Conservation (phyloP, 768 basidiomycete genomes). For the Leccinum arenicola region DNA sequence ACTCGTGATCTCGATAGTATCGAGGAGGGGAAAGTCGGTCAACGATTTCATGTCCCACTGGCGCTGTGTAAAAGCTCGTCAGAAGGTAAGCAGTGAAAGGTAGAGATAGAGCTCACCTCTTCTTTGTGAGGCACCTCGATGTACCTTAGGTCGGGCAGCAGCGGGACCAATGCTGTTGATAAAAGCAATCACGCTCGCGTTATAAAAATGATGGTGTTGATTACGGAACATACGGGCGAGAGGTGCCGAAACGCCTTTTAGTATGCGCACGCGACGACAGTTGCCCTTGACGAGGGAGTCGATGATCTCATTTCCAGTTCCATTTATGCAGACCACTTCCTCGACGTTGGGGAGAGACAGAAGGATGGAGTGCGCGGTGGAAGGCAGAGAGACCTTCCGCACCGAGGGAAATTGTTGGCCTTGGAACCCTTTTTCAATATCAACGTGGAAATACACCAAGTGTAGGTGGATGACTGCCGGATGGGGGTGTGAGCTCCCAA, state of each 20-base stretch:
- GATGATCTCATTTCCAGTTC: constrained; percentile 6
- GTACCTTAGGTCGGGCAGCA: constrained; percentile 8
- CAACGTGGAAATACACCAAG: background rate
- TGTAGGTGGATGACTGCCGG: background rate
- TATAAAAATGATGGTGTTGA: background rate
- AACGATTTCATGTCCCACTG: background rate
- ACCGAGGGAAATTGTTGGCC: constrained; percentile 9
- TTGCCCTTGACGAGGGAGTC: constrained; percentile 6
- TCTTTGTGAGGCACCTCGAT: background rate
- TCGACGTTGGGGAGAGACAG: constrained; percentile 10
- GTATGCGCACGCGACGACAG: constrained; percentile 1
- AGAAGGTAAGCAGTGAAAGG: background rate
- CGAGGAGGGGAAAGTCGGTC: background rate
- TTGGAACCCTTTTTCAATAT: constrained; percentile 11
- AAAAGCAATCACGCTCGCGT: background rate
- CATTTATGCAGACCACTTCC: constrained; percentile 8
- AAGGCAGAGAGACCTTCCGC: constrained; percentile 7
- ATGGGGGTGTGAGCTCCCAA: background rate
- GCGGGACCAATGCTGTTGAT: constrained; percentile 4
- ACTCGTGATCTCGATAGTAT: constrained; percentile 3
- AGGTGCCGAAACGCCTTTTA: constrained; percentile 6
- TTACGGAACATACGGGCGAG: constrained; percentile 2
- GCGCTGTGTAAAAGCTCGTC: background rate
- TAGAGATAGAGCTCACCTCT: background rate
- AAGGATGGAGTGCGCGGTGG: constrained; percentile 8